phyloP scores from a whole-genome alignment of 306 rosid species.

The Pterocarpus macrocarpus region DNA sequence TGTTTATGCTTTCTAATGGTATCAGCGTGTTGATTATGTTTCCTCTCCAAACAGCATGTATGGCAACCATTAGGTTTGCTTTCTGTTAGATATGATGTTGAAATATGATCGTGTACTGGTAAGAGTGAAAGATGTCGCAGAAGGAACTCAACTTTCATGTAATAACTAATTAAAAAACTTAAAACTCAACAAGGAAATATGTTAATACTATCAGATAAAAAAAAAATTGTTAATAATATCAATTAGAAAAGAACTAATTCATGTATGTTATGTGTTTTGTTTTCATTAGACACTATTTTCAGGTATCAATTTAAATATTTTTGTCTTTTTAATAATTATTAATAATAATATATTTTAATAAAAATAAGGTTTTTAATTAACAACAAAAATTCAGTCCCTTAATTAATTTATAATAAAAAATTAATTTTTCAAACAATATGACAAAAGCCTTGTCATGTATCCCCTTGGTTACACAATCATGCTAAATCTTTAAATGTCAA shows the following conservation, averaged over 20 bases:
- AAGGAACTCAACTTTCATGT: constrained; percentile 18
- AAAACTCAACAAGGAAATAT: background rate
- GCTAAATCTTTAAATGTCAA: background rate
- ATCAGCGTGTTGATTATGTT: constrained; percentile 23
- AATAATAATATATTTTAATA: background rate
- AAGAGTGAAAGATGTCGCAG: background rate
- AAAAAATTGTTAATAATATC: background rate
- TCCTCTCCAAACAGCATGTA: constrained; percentile 31
- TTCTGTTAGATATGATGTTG: constrained; percentile 30
- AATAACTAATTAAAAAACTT: background rate
- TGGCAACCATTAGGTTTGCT: constrained; percentile 25
- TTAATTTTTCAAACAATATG: background rate
- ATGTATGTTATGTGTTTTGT: background rate
- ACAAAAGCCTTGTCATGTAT: constrained; percentile 12
- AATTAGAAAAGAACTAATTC: background rate
- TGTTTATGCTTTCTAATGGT: background rate
- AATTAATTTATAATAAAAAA: constrained; percentile 4
- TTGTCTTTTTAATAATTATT: background rate
- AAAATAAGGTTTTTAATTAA: background rate
- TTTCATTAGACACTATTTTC: background rate
- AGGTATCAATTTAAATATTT: background rate
- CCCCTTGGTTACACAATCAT: background rate
- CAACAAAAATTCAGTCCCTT: background rate
- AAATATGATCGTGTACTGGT: background rate
- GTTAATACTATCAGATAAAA: background rate